phyloP scores from a whole-genome alignment of 2,329 filamentous ascomycete genomes.

The Geosmithia putterillii region DNA sequence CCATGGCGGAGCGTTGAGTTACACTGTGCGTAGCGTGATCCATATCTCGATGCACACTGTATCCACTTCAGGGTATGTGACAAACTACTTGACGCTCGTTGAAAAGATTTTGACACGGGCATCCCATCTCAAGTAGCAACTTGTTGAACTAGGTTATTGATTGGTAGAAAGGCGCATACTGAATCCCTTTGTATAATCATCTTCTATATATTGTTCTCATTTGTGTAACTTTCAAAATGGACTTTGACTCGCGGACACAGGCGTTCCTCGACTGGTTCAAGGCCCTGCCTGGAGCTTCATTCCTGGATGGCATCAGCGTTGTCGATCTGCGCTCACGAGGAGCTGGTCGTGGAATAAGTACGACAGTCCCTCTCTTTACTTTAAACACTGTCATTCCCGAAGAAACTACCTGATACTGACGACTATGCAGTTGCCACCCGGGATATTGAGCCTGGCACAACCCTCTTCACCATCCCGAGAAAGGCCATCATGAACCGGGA shows the following conservation, averaged over 20 bases:
- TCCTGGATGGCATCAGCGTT: constrained; percentile 39
- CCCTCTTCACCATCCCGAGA: constrained; percentile 71
- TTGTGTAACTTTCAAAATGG: background rate
- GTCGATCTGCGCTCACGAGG: constrained; percentile 35
- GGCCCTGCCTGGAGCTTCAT: constrained; percentile 35
- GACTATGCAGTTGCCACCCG: constrained; percentile 47
- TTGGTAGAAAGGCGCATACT: background rate
- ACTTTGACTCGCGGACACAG: constrained; percentile 29
- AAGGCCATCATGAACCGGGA: constrained; percentile 56
- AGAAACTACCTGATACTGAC: background rate
- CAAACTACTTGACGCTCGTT: background rate
- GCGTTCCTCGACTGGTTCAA: constrained; percentile 43
- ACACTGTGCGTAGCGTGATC: background rate
- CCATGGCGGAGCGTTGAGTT: no score
- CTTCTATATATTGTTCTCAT: no score
- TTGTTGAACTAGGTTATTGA: background rate
- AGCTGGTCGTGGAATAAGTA: constrained; percentile 44
- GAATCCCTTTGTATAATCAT: no score
- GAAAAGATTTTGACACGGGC: background rate
- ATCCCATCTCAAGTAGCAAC: background rate
- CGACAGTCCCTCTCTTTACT: constrained; percentile 5
- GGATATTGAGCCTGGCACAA: constrained; percentile 61
- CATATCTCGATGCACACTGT: background rate
- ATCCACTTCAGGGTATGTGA: background rate
- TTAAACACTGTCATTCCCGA: background rate